Evolutionary conservation across 2,329 filamentous ascomycete species (phyloP).

Genomic region (Ceratocystis destructans): DNA sequence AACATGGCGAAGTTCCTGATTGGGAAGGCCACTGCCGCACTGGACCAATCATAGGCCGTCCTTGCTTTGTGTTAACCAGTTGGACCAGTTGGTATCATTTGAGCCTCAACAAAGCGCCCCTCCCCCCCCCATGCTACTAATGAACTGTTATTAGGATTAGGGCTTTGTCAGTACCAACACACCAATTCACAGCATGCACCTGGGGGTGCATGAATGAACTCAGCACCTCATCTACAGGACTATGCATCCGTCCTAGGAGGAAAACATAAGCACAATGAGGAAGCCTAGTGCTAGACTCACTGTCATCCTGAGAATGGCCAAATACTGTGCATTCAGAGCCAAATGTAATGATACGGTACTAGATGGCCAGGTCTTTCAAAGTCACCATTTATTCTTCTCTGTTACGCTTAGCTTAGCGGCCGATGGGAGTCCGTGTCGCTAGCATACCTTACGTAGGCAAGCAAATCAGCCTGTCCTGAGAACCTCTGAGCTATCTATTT

Average conservation of each 20-base stretch:
- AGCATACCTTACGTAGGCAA: background rate
- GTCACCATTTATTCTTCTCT: background rate
- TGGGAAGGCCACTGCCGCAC: background rate
- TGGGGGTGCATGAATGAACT: conserved; percentile 3
- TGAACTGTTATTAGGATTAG: background rate
- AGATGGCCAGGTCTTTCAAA: background rate
- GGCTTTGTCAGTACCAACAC: background rate
- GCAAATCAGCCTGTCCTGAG: background rate
- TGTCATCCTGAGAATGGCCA: background rate
- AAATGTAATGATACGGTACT: background rate
- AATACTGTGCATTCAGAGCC: background rate
- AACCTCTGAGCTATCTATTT: background rate
- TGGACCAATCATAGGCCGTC: background rate
- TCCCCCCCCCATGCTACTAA: background rate
- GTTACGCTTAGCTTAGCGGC: background rate
- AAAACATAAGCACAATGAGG: background rate
- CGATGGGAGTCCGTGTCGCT: background rate
- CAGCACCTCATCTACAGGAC: background rate
- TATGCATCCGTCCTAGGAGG: background rate
- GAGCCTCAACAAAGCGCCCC: background rate
- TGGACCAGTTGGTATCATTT: background rate
- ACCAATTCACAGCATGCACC: background rate
- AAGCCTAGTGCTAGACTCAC: background rate
- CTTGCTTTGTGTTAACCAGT: background rate
- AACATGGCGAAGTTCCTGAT: background rate